A percentile compares a stretch with the other conserved stretches of the same genome.
Conservation (phyloP, 768 basidiomycete genomes). For the Rhizopogon vinicolor region DNA sequence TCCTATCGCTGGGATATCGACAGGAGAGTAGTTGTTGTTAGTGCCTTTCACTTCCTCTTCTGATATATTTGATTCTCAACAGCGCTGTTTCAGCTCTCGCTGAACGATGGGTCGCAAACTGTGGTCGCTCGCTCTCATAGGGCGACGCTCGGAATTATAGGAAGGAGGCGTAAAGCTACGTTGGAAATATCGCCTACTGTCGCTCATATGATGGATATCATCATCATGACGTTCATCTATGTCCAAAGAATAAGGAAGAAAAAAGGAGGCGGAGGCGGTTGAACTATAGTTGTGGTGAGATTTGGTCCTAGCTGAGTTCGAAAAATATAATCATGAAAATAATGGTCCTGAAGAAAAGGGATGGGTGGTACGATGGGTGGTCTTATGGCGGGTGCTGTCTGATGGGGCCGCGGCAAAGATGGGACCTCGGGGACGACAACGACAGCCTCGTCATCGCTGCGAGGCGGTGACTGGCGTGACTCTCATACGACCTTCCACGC, state of each 20-base stretch:
- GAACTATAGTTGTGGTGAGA: no score
- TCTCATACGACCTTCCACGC: no score
- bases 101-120: constrained; percentile 7
- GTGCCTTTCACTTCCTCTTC: neutral
- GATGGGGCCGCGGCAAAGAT: no score
- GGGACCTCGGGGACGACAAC: no score
- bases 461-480: no score
- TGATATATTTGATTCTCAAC: neutral
- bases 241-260: constrained; percentile 4
- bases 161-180: constrained; percentile 1
- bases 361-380: no score
- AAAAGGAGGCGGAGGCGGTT: neutral
- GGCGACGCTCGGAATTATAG: neutral
- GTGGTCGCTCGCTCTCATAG: constrained; percentile 18
- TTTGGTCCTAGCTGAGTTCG: no score
- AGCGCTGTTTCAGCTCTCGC: constrained; percentile 3
- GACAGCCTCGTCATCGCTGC: no score
- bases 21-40: neutral
- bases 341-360: no score
- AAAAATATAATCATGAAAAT: no score
- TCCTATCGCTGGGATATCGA: neutral
- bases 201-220: constrained; percentile 3
- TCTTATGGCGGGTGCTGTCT: neutral
- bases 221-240: constrained; percentile 10
- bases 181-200: constrained; percentile 7